These are phyloP conservation scores for Populus simonii DNA, from an alignment of 345 rosid species.

Conservation along the genomic window DNA sequence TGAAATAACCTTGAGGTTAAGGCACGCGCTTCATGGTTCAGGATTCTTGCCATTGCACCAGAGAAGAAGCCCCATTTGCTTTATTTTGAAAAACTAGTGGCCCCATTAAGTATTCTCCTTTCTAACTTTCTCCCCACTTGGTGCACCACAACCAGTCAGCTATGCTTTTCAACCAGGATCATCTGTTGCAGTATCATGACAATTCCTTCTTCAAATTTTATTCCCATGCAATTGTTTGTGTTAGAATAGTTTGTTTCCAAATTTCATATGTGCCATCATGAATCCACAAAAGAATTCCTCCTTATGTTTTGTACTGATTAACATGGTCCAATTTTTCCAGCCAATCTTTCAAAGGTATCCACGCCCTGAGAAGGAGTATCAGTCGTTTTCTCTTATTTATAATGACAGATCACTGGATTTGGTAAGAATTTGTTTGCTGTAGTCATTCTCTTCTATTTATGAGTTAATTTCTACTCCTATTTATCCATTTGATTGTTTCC, in stretches of 20 bases:
- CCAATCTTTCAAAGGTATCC: conserved; percentile 97
- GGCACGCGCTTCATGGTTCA: background rate
- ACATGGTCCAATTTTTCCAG: conserved; percentile 39
- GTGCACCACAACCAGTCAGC: background rate
- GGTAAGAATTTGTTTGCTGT: conserved; percentile 45
- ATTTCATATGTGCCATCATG: background rate
- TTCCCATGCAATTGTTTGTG: background rate
- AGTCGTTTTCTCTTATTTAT: conserved; percentile 95
- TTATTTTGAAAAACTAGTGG: background rate
- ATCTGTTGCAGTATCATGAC: conserved; percentile 8
- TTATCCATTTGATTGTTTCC: conserved; percentile 12
- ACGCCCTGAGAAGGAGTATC: conserved; percentile 98
- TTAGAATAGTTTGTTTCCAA: background rate
- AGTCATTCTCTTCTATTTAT: conserved; percentile 6
- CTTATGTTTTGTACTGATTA: conserved; percentile 29
- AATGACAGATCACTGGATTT: conserved; percentile 89
- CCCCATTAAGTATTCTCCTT: background rate
- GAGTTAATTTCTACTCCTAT: background rate
- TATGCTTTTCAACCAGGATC: background rate
- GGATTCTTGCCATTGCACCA: background rate
- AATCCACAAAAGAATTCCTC: background rate
- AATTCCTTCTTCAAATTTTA: conserved; percentile 1
- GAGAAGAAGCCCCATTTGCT: background rate
- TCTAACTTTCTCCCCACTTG: background rate
- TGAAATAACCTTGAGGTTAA: background rate